Conservation (phyloP, 805 yeast species). For the Saccharomyces mikatae region DNA sequence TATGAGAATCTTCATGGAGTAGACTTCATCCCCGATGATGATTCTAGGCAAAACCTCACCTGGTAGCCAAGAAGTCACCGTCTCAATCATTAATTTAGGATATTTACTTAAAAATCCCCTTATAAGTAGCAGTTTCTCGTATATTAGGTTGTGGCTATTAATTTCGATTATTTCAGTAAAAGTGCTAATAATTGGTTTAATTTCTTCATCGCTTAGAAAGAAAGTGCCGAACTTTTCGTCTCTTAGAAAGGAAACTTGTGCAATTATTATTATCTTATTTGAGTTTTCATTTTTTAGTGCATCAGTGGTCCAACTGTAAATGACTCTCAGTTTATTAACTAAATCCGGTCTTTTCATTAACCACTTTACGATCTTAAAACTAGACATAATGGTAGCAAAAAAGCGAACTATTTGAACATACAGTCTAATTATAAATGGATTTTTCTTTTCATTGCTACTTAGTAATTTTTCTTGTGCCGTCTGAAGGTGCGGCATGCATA, state of each 20-base stretch:
- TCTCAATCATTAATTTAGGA: slow-evolving; percentile 17
- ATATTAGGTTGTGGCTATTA: slow-evolving; percentile 19
- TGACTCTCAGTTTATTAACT: slow-evolving; percentile 9
- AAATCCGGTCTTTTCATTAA: slow-evolving; percentile 7
- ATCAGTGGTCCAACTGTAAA: slow-evolving; percentile 12
- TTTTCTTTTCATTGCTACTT: slow-evolving; percentile 9
- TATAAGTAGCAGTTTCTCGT: slow-evolving; percentile 20
- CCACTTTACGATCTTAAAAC: slow-evolving; percentile 16
- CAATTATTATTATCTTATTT: slow-evolving; percentile 22
- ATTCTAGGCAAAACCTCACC: slow-evolving; percentile 21
- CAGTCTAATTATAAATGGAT: slow-evolving; percentile 25
- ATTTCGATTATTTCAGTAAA: slow-evolving; percentile 18
- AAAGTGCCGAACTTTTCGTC: slow-evolving; percentile 22
- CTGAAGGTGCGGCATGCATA: slow-evolving; percentile 13
- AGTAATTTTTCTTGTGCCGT: slow-evolving; percentile 13
- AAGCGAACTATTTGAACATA: slow-evolving; percentile 28
- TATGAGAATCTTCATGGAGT: slow-evolving; percentile 12
- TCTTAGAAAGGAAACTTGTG: slow-evolving; percentile 20
- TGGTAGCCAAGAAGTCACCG: slow-evolving; percentile 20
- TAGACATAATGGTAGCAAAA: slow-evolving; percentile 18
- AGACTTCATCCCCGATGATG: slow-evolving; percentile 13
- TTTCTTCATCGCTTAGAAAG: slow-evolving; percentile 9
- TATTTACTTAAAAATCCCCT: slow-evolving; percentile 18
- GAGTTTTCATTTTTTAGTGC: slow-evolving; percentile 18
- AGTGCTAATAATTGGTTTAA: slow-evolving; percentile 8